These are phyloP conservation scores for Colletotrichum nymphaeae DNA, from an alignment of 2,329 filamentous ascomycete genomes.

Conservation along the genomic window DNA sequence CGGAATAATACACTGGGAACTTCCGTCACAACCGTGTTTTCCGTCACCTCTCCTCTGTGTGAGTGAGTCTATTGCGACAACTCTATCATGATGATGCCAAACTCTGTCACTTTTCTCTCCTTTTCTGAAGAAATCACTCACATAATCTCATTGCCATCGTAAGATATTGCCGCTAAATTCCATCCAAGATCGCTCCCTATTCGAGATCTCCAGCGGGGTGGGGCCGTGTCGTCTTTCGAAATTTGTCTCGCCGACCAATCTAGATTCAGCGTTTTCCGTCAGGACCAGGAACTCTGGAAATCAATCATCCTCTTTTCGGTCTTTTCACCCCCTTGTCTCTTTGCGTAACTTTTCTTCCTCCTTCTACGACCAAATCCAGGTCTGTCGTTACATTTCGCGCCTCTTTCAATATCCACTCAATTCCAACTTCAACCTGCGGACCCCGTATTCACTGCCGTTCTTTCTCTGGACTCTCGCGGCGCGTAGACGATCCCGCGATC, in stretches of 20 bases:
- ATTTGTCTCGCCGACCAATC: neutral
- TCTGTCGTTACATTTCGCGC: neutral
- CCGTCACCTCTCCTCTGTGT: neutral
- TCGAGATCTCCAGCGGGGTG: conserved; percentile 3
- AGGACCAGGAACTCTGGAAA: neutral
- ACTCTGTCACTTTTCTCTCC: neutral
- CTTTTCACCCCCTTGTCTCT: neutral
- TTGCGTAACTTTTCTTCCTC: neutral
- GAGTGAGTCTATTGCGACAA: neutral
- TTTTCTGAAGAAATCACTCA: neutral
- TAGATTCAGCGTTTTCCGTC: neutral
- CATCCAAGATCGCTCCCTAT: neutral
- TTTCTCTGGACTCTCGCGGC: neutral
- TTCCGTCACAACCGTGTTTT: neutral
- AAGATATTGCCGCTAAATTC: neutral
- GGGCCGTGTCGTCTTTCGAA: neutral
- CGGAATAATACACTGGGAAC: too few relatives aligned
- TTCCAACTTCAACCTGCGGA: neutral
- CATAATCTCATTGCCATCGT: neutral
- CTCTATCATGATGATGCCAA: neutral
- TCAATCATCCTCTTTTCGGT: neutral
- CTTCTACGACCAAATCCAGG: neutral
- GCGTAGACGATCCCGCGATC: neutral
- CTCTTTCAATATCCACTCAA: neutral
- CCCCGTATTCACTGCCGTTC: neutral